These are phyloP conservation scores for Verticillium nonalfalfae DNA, from an alignment of 2,329 filamentous ascomycete genomes.

Conservation along the genomic window DNA sequence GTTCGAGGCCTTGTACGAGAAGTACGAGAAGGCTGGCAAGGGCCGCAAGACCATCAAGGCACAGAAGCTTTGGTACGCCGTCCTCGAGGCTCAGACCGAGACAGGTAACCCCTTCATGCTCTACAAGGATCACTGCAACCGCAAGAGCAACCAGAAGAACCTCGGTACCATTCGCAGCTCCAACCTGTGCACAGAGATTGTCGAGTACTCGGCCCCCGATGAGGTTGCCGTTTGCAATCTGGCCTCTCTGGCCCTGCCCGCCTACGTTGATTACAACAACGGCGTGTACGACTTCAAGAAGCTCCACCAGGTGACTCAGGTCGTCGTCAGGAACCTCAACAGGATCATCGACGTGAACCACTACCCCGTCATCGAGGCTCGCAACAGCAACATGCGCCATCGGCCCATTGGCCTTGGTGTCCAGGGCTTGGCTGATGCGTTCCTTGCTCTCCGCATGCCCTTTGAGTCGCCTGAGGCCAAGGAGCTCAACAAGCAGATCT, in stretches of 20 bases:
- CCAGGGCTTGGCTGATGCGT: constrained; percentile 94
- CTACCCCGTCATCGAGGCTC: constrained; percentile 92
- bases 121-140: constrained; percentile 98
- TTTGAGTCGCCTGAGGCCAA: constrained; percentile 95
- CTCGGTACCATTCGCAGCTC: constrained; percentile 97
- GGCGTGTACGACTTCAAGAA: constrained; percentile 93
- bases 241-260: constrained; percentile 86
- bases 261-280: constrained; percentile 80
- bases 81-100: constrained; percentile 96
- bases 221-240: constrained; percentile 99
- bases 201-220: constrained; percentile 95
- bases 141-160: constrained; percentile 99
- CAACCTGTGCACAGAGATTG: constrained; percentile 97
- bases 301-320: constrained; percentile 88
- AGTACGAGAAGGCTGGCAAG: constrained; percentile 81
- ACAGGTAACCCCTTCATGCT: constrained; percentile 99
- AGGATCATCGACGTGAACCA: constrained; percentile 98
- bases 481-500: constrained; percentile 95
- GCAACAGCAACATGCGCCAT: constrained; percentile 96
- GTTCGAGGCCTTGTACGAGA: constrained; percentile 90
- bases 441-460: constrained; percentile 91
- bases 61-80: constrained; percentile 99
- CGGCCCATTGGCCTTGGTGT: constrained; percentile 94
- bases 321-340: constrained; percentile 93
- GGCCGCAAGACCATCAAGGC: constrained; percentile 90